These are phyloP conservation scores for Daldinia vernicosa DNA, from an alignment of 495 filamentous ascomycete genomes.

Conservation along the genomic window DNA sequence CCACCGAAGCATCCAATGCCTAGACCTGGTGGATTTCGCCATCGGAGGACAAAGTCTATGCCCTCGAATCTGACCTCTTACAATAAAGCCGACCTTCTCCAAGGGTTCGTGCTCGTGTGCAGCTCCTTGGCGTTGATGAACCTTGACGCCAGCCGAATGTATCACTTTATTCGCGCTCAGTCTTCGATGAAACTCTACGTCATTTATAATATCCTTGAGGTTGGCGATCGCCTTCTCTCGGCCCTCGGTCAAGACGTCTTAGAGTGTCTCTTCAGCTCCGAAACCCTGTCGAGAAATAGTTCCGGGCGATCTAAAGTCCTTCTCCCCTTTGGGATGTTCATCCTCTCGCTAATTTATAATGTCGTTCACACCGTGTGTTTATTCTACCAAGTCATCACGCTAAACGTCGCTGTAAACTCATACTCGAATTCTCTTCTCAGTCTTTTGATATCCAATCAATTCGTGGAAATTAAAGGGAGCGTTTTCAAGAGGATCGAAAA, in stretches of 20 bases:
- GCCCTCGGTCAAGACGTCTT: conserved; percentile 95
- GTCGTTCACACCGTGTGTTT: conserved; percentile 84
- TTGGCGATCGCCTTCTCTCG: conserved; percentile 84
- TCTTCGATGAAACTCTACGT: conserved; percentile 98
- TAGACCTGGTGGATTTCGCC: conserved; percentile 57
- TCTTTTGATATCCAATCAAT: conserved; percentile 91
- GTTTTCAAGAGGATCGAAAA: conserved; percentile 99
- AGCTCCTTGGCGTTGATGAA: conserved; percentile 88
- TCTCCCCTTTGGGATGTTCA: conserved; percentile 88
- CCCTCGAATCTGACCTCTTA: conserved; percentile 84
- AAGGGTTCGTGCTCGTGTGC: conserved; percentile 82
- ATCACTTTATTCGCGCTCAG: conserved; percentile 95
- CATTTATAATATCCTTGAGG: conserved; percentile 95
- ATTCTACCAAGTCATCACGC: conserved; percentile 96
- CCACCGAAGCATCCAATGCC: conserved; percentile 44
- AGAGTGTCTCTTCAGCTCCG: conserved; percentile 91
- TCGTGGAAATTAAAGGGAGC: conserved; percentile 96
- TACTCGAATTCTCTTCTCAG: conserved; percentile 96
- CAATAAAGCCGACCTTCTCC: conserved; percentile 95
- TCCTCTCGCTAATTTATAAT: conserved; percentile 87
- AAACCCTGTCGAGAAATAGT: conserved; percentile 86
- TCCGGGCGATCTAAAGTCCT: conserved; percentile 93
- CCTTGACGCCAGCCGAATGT: conserved; percentile 97
- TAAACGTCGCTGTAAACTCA: conserved; percentile 98
- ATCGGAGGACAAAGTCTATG: conserved; percentile 80